Conservation (phyloP, 1,284 basidiomycete genomes). For the Ustilago crameri region DNA sequence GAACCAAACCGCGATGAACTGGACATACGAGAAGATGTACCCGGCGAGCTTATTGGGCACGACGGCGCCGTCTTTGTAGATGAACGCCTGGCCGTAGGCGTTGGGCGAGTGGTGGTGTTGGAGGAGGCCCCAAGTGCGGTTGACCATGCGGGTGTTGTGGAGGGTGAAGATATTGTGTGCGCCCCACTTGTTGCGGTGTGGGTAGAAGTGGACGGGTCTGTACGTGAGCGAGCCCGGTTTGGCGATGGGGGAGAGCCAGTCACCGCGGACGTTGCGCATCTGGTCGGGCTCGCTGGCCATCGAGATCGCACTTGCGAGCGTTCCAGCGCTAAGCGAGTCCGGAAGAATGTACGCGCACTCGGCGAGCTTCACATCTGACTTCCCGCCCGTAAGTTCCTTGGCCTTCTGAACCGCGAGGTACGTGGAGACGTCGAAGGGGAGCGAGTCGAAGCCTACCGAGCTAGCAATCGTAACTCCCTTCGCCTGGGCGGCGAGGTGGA, state of each 20-base stretch:
- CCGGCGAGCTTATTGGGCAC: constrained; percentile 71
- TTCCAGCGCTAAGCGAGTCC: constrained; percentile 78
- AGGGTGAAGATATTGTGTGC: constrained; percentile 75
- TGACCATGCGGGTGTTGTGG: constrained; percentile 77
- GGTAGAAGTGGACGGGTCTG: constrained; percentile 72
- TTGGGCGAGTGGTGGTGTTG: constrained; percentile 68
- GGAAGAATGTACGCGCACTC: constrained; percentile 70
- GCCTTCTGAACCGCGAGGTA: constrained; percentile 73
- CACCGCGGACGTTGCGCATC: constrained; percentile 26
- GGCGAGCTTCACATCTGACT: constrained; percentile 44
- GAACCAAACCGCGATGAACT: constrained; percentile 67
- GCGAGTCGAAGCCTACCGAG: constrained; percentile 78
- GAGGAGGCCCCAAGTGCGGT: constrained; percentile 81
- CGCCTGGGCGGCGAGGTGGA: constrained; percentile 76
- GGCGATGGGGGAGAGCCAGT: constrained; percentile 30
- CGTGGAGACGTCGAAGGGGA: constrained; percentile 73
- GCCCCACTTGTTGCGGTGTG: constrained; percentile 72
- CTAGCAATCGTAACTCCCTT: constrained; percentile 78
- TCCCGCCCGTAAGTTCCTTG: constrained; percentile 69
- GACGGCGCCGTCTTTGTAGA: constrained; percentile 78
- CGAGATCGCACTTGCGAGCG: constrained; percentile 73
- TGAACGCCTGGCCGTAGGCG: constrained; percentile 72
- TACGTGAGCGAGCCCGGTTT: constrained; percentile 68
- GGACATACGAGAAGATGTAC: constrained; percentile 69
- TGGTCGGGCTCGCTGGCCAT: constrained; percentile 49